Conservation (phyloP, 2,329 filamentous ascomycete species). For the Fusarium annulatum region DNA sequence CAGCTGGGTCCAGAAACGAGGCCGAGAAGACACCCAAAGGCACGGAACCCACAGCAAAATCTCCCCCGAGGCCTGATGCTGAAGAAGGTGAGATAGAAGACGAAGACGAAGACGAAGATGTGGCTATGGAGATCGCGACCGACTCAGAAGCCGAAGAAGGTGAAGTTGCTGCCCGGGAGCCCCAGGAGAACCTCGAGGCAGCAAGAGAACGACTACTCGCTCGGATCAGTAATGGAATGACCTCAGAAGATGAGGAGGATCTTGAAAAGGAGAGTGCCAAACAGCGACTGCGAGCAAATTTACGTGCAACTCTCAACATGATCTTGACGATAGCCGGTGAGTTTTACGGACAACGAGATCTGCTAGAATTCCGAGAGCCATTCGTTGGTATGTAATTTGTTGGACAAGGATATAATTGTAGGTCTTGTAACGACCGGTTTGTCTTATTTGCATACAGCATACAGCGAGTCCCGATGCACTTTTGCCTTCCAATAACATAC, state of each 20-base stretch:
- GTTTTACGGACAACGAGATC: slow-evolving; percentile 87
- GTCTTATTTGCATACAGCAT: slow-evolving; percentile 26
- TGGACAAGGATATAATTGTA: slow-evolving; percentile 5
- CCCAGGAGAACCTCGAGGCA: slow-evolving; percentile 56
- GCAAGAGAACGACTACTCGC: slow-evolving; percentile 62
- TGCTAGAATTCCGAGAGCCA: slow-evolving; percentile 78
- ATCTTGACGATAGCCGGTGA: slow-evolving; percentile 89
- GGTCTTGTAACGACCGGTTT: slow-evolving; percentile 20
- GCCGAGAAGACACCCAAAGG: slow-evolving; percentile 11
- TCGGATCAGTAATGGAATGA: slow-evolving; percentile 50
- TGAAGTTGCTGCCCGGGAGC: slow-evolving; percentile 41
- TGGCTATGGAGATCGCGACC: slow-evolving; percentile 57
- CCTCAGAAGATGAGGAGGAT: slow-evolving; percentile 42
- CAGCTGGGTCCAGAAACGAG: not conserved
- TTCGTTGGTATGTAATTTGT: slow-evolving; percentile 59
- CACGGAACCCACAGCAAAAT: not conserved
- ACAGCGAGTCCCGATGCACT: slow-evolving; percentile 22
- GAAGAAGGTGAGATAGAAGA: slow-evolving; percentile 46
- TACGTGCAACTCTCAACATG: slow-evolving; percentile 87
- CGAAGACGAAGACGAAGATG: slow-evolving; percentile 48
- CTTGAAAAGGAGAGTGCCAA: slow-evolving; percentile 44
- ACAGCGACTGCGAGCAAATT: slow-evolving; percentile 58
- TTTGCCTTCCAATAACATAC: slow-evolving; percentile 20
- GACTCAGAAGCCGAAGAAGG: slow-evolving; percentile 53
- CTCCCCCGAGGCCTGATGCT: slow-evolving; percentile 17